Evolutionary conservation across 192 early-diverging fungal species (phyloP).

Genomic region (Glomus cerebriforme): DNA sequence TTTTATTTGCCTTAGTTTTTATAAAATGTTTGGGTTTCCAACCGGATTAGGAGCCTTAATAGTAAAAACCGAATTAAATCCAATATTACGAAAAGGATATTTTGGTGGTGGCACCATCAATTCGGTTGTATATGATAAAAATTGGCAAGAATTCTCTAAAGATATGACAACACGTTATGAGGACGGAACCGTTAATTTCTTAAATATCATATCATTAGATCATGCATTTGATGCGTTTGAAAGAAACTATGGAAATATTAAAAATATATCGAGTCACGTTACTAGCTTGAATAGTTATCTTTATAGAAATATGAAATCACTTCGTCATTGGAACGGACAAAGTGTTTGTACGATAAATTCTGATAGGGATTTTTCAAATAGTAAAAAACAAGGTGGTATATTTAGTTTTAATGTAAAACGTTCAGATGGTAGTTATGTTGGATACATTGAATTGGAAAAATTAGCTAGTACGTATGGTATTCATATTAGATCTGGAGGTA

Average conservation of each 20-base stretch:
- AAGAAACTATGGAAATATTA: conserved; percentile 44
- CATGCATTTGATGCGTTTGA: conserved; percentile 64
- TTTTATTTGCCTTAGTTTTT: conserved; percentile 78
- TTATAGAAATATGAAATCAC: conserved; percentile 41
- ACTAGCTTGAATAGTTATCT: conserved; percentile 48
- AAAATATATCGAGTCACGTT: conserved; percentile 50
- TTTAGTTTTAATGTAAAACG: conserved; percentile 70
- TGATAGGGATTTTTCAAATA: conserved; percentile 34
- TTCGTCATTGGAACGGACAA: conserved; percentile 58
- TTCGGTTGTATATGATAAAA: background rate
- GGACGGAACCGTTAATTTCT: conserved; percentile 79
- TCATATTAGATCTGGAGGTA: conserved; percentile 70
- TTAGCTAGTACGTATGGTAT: conserved; percentile 67
- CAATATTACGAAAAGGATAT: conserved; percentile 56
- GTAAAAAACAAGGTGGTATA: conserved; percentile 57
- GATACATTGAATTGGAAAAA: conserved; percentile 63
- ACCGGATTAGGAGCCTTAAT: conserved; percentile 81
- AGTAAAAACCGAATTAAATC: conserved; percentile 53
- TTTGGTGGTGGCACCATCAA: conserved; percentile 78
- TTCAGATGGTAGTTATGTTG: conserved; percentile 54
- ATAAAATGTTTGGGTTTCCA: conserved; percentile 89
- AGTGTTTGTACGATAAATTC: conserved; percentile 47
- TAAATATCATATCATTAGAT: conserved; percentile 70
- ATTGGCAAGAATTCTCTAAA: conserved; percentile 55
- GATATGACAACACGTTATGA: conserved; percentile 58